Evolutionary conservation across 2,329 filamentous ascomycete genomes (phyloP), one percentile per base, ranked within the genome.

Genomic region (Ascochyta viciae-villosae): DNA sequence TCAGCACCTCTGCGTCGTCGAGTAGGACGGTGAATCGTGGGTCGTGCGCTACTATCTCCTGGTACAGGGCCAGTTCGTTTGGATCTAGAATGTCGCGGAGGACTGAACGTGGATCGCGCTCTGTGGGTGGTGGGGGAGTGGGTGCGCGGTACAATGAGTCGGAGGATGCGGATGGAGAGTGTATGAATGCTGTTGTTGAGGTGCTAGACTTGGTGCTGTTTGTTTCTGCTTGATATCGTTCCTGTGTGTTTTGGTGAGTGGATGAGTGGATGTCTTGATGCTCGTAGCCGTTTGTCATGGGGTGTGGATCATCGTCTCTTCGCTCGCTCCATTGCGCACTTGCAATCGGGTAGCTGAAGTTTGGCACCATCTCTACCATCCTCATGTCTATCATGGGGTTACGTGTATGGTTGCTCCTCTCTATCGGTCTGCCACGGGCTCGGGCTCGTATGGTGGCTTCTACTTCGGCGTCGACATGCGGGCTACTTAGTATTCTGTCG

Each of bases 331-430:
- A 69, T 1, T 45, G 22, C 27, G 56, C 63, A 5, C 50, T 44
- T 16, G 35, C 27, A 16, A 66, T 48, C 0, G 66, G 65, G 19
- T 61, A 62, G 15, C 62, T 68, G 43, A 71, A 71, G 40, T 68
- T 70, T 5, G 68, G 66, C 10, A 70, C 65, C 8, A 68, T 51
- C 3, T 50, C 56, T 9, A 54, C 52, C 26, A 57, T 48, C 2
- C 19, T 3, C 15, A 38, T 26, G 6, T 40, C n/a, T 1, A 55
- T 34, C 34, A 12, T 7, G 27, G 10, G 27, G 9, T 29, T 29
- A 29, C 3, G 8, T 29, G 27, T 29, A 12, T 9, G 27, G 8
- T 29, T 46, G 24, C 38, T 33, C 9, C 3, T 42, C 15, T 10
- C 39, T 13, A 23, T 45, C 13, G 38, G 43, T 3, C 9, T 33